phyloP scores from a whole-genome alignment of 2,329 filamentous ascomycete genomes.

The Huntiella savannae region DNA sequence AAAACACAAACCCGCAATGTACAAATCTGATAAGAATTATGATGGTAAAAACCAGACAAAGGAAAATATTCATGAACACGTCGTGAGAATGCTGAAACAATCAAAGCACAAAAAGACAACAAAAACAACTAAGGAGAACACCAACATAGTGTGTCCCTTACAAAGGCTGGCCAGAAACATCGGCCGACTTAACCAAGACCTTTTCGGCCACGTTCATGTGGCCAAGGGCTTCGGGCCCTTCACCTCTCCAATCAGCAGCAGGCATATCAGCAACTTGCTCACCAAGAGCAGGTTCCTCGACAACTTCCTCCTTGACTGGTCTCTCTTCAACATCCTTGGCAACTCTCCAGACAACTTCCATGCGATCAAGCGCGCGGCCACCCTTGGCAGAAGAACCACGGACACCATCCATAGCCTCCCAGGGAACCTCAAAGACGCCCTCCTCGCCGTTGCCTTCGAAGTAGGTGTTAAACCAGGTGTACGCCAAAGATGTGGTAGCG shows the following conservation, averaged over 20 bases:
- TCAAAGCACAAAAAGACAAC: background rate
- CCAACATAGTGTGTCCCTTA: background rate
- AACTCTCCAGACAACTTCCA: conserved; percentile 69
- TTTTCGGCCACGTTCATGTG: too few species aligned
- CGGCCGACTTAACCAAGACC: conserved; percentile 19
- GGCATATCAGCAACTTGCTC: conserved; percentile 50
- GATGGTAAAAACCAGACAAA: background rate
- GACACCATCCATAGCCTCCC: conserved; percentile 72
- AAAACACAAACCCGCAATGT: background rate
- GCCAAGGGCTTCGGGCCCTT: conserved; percentile 11
- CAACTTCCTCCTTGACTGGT: background rate
- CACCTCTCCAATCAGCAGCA: conserved; percentile 59
- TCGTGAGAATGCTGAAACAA: conserved; percentile 3
- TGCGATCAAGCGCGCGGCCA: conserved; percentile 56
- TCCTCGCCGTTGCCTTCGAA: conserved; percentile 57
- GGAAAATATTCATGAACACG: conserved; percentile 1
- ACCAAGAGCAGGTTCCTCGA: conserved; percentile 44
- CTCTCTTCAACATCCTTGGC: conserved; percentile 12
- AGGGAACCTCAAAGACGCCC: conserved; percentile 40
- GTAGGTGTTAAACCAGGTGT: conserved; percentile 92
- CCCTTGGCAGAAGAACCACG: conserved; percentile 77
- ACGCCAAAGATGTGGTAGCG: conserved; percentile 81
- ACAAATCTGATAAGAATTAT: background rate
- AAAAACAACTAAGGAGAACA: background rate
- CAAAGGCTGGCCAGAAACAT: conserved; percentile 19